Base-by-base conservation (phyloP, 305 asterid species). In the Solanum hybrid region DNA sequence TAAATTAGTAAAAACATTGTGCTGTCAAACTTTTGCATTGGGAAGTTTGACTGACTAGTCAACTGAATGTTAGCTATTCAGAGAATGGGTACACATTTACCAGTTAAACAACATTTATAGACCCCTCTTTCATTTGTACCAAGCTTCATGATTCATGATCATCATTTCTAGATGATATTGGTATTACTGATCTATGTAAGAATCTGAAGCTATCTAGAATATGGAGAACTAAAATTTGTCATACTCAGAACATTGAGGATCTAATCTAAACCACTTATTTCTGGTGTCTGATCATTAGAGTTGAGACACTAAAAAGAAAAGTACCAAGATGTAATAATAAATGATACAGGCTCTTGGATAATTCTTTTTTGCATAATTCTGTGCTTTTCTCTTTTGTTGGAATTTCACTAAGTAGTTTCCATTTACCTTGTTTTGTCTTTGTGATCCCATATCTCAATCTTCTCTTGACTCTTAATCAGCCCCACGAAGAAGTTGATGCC, bases 381-480 rank as follows among this genome's bases (percentile, higher is more conserved):
- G 73, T 78, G 10, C 56, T 77, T 88, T 10, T 51, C 71, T 88
- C 79, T 78, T 88, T 56, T 29, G 78, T 32, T 51, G 37, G 64
- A 38, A 12, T 76, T 32, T 34, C 73, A 31, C 4, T 77, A 7
- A n/a, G 89, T 88, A 32, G 19, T 75, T 85, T 56, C 88, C 60
- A 77, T 88, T 88, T 27, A 26, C 35, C 78, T 15, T 32, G 66
- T 78, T 60, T 84, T 78, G 31, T 88, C 60, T 64, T 51, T 88
- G 79, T 78, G 27, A 38, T 78, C 88, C 51, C 77, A 12, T 85
- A 56, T 56, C 77, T 85, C 88, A 56, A 85, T 60, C 77, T 32
- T 85, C 51, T 56, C 45, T 56, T 4, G 88, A 22, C 77, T 85
- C 77, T 60, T 91, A 90, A 91, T 84, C 98, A 98, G 99, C 93